Conservation (phyloP, 2,329 filamentous ascomycete species). For the Xylaria sp. region DNA sequence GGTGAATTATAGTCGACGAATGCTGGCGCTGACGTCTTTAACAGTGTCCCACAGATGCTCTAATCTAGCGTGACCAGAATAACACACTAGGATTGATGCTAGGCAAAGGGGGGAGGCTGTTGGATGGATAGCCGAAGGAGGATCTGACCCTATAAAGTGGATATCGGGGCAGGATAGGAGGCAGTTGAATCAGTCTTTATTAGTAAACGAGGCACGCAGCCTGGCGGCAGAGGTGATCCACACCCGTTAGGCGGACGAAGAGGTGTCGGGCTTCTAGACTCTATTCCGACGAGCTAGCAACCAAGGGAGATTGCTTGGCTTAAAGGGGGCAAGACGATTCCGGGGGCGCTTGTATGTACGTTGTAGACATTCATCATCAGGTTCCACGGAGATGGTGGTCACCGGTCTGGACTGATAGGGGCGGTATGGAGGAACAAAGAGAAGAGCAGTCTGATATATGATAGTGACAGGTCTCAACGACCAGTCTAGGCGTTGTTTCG, state of each 20-base stretch:
- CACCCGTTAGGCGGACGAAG: conserved; percentile 12
- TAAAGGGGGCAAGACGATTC: conserved; percentile 22
- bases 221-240: conserved; percentile 24
- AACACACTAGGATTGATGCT: conserved; percentile 14
- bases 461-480: conserved; percentile 9
- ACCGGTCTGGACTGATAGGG: conserved; percentile 2
- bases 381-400: conserved; percentile 11
- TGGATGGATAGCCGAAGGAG: conserved; percentile 2
- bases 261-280: conserved; percentile 11
- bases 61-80: conserved; percentile 1
- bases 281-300: conserved; percentile 9
- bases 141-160: conserved; percentile 6
- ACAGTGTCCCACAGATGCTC: conserved; percentile 5
- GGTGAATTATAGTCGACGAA: conserved; percentile 14
- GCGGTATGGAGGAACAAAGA: conserved; percentile 6
- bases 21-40: conserved; percentile 19
- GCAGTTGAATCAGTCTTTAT: conserved; percentile 14
- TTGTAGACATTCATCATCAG: conserved; percentile 20
- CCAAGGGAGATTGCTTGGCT: conserved; percentile 17
- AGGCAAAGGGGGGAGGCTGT: conserved; percentile 2
- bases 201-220: conserved; percentile 19
- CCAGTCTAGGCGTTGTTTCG: background rate
- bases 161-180: conserved; percentile 11
- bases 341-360: no score
- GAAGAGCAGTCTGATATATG: conserved; percentile 19